Base-by-base conservation (phyloP, 495 filamentous ascomycete genomes). In the Coniosporium apollinis region DNA sequence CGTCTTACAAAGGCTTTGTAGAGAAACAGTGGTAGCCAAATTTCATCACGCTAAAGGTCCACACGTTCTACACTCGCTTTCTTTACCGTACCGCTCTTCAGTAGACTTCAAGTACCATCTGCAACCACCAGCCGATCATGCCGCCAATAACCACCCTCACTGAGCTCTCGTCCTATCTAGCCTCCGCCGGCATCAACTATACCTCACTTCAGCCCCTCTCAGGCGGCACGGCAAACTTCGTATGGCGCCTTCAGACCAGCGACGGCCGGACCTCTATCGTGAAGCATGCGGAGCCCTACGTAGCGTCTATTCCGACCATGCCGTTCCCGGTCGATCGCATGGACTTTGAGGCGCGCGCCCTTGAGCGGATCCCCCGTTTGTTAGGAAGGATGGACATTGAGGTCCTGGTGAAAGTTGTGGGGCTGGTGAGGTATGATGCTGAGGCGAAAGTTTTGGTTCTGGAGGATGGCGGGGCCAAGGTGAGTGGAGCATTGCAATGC, bases 271-370 rank as follows among this genome's bases (percentile, higher is more conserved):
- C 41, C 10, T 22, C 39, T 19, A 52, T 59, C 32, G 41, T 55
- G 28, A 58, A 59, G 29, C 55, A 59, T 36, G 52, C 52, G 31
- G 51, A 47, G 18, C 48, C 55, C 7, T 56, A 49, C 34, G 28
- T 59, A 16, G 37, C 33, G 13, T 22, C 35, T 11, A 43, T 41
- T 17, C 9, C 28, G 5, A 19, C 19, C 16, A 45, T 53, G 28
- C 38, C 50, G 16, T 48, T 56, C 17, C 41, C 52, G 10, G 37
- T 41, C 32, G 37, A 37, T 4, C 44, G 55, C 21, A 54, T 58
- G 50, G 45, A 50, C 44, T 54, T 55, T 20, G 56, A 59, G 38
- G 39, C 44, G n/a, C n/a, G n/a, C n/a, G n/a, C n/a, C n/a, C n/a
- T n/a, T n/a, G n/a, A n/a, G n/a, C n/a, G n/a, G n/a, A n/a, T n/a